Percentiles rank a stretch among this genome's conserved stretches.
phyloP scores from a whole-genome alignment of 1,284 basidiomycete species.

The Wallemia hederae region DNA sequence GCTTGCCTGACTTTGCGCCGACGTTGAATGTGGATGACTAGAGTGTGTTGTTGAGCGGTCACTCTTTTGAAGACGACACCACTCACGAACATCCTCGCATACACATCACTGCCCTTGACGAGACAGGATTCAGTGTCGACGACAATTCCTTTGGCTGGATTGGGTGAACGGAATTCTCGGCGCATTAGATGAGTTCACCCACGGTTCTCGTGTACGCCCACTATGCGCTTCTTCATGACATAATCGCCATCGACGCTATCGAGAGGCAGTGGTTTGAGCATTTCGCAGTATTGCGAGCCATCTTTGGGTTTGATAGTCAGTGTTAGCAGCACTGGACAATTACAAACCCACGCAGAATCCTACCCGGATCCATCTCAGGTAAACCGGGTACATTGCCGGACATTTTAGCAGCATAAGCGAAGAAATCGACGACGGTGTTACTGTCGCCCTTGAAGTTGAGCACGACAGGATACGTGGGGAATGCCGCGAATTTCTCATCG shows the following conservation, averaged over 20 bases:
- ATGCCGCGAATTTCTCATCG: conserved; percentile 18
- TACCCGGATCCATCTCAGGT: conserved; percentile 27
- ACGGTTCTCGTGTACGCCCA: conserved; percentile 48
- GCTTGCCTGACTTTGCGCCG: conserved; percentile 34
- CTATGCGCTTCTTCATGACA: conserved; percentile 30
- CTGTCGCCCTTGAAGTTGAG: conserved; percentile 22
- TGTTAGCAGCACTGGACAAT: background rate
- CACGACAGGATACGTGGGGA: conserved; percentile 29
- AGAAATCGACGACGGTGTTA: conserved; percentile 35
- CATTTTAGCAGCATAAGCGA: conserved; percentile 20
- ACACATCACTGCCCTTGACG: conserved; percentile 28
- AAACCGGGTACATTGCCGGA: conserved; percentile 25
- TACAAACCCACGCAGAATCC: background rate
- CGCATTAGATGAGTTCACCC: conserved; percentile 9
- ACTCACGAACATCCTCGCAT: conserved; percentile 39
- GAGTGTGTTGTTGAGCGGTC: background rate
- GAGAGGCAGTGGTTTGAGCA: conserved; percentile 22
- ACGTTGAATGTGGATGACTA: conserved; percentile 42
- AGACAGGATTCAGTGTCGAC: conserved; percentile 32
- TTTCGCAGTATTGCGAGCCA: conserved; percentile 39
- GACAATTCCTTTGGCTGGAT: conserved; percentile 42
- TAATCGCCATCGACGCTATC: conserved; percentile 31
- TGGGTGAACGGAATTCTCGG: background rate
- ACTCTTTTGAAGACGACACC: background rate
- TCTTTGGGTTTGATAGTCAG: conserved; percentile 29